Conservation (phyloP, 2,329 filamentous ascomycete species). For the Ceratocystis albifundus region DNA sequence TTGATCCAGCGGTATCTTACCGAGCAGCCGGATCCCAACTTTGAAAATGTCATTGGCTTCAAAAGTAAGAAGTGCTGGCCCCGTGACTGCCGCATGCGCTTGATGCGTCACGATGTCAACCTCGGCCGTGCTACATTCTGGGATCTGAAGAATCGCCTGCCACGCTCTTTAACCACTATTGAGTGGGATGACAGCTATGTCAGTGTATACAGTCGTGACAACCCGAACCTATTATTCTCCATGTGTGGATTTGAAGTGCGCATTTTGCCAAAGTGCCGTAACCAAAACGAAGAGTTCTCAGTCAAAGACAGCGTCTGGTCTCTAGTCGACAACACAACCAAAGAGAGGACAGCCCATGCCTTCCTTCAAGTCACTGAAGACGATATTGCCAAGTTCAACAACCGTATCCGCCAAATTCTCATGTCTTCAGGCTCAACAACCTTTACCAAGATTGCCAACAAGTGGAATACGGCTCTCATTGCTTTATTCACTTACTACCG, state of each 20-base stretch:
- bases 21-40: slow-evolving; percentile 96
- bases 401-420: slow-evolving; percentile 92
- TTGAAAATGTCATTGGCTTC: slow-evolving; percentile 98
- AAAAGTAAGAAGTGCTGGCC: slow-evolving; percentile 99
- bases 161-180: slow-evolving; percentile 88
- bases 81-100: slow-evolving; percentile 87
- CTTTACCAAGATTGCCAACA: slow-evolving; percentile 99
- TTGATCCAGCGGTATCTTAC: slow-evolving; percentile 96
- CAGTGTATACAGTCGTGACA: slow-evolving; percentile 95
- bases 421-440: slow-evolving; percentile 99
- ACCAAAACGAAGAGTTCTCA: slow-evolving; percentile 90
- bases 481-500: slow-evolving; percentile 97
- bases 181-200: slow-evolving; percentile 99
- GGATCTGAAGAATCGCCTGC: slow-evolving; percentile 95
- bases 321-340: slow-evolving; percentile 87
- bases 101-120: slow-evolving; percentile 98
- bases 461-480: slow-evolving; percentile 97
- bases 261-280: slow-evolving; percentile 88
- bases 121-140: slow-evolving; percentile 95
- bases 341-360: slow-evolving; percentile 92
- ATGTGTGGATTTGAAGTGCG: slow-evolving; percentile 98
- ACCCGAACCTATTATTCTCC: slow-evolving; percentile 90
- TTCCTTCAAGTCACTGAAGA: slow-evolving; percentile 97
- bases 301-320: slow-evolving; percentile 99
- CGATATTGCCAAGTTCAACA: slow-evolving; percentile 98